Evolutionary conservation across 192 early-diverging fungal species (phyloP), one percentile per base, ranked within the genome.

Genomic region (Funneliformis mosseae): DNA sequence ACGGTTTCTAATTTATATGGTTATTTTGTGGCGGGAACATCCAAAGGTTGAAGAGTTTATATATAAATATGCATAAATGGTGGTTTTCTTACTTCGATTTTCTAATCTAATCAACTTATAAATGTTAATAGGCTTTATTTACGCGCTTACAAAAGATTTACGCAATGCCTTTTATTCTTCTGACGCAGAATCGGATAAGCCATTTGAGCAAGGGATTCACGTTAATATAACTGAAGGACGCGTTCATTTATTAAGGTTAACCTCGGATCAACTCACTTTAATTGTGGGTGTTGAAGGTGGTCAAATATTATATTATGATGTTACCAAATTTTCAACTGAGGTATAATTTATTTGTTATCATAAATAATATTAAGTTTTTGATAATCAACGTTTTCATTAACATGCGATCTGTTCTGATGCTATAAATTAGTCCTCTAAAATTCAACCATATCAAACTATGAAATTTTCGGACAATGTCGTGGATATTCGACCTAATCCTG

Each of bases 401-500:
- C 66, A 46, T 23, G 33, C 67, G 78, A 71, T 28, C 68, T 83
- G 38, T 16, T 83, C 0, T 82, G 81, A 64, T 66, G 83, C 55
- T 84, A 81, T 80, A 63, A 78, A 10, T 3, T 83, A 83, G 3
- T 28, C 60, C 6, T 77, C 81, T 18, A 61, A 83, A 62, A 61
- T 83, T 18, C 70, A 85, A 79, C 89, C 92, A 11, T 72, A 73
- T 8, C 87, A 76, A 55, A 81, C 66, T 8, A 78, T 91, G 38
- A 28, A 60, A 16, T 70, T 90, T 38, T 84, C 84, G 9, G 38
- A 76, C 3, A 87, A 89, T 60, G 88, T 93, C 74, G 76, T 85
- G 6, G 93, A 94, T 74, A 71, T 93, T 71, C 87, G 89, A 10
- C 88, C 92, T 46, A 94, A 94, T 74, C 88, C 91, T 9, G 85